These are phyloP conservation scores for Cercospora sesami DNA, from an alignment of 2,329 filamentous ascomycete species.

Conservation along the genomic window DNA sequence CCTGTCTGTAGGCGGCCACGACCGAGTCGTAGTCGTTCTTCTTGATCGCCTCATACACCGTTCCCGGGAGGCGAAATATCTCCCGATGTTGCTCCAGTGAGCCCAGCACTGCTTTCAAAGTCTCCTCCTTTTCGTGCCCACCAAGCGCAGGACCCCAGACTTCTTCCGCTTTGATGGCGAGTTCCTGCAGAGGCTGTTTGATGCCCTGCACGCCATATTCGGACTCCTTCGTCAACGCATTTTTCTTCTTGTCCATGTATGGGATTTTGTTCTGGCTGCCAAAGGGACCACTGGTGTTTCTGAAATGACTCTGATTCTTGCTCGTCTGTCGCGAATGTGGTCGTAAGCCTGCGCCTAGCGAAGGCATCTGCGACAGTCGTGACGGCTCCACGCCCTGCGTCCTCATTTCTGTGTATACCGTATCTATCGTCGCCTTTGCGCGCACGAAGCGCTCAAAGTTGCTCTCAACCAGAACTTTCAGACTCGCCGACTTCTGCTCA, in stretches of 20 bases:
- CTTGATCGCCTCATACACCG: conserved; percentile 80
- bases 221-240: conserved; percentile 87
- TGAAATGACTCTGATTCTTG: conserved; percentile 54
- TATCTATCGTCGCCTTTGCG: conserved; percentile 96
- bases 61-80: conserved; percentile 76
- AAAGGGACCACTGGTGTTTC: conserved; percentile 40
- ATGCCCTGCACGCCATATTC: conserved; percentile 88
- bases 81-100: conserved; percentile 77
- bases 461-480: conserved; percentile 93
- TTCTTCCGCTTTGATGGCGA: conserved; percentile 91
- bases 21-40: conserved; percentile 86
- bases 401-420: conserved; percentile 95
- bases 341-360: conserved; percentile 29
- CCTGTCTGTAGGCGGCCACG: conserved; percentile 81
- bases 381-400: conserved; percentile 61
- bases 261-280: conserved; percentile 41
- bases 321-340: conserved; percentile 67
- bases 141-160: conserved; percentile 94
- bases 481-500: conserved; percentile 93
- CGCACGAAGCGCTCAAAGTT: conserved; percentile 98
- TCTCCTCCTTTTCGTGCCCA: conserved; percentile 86
- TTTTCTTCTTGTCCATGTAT: conserved; percentile 69
- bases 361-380: conserved; percentile 23
- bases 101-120: conserved; percentile 73
- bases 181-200: conserved; percentile 81